These are phyloP conservation scores for Lathyrus oleraceus DNA, from an alignment of 306 rosid genomes.

Conservation along the genomic window DNA sequence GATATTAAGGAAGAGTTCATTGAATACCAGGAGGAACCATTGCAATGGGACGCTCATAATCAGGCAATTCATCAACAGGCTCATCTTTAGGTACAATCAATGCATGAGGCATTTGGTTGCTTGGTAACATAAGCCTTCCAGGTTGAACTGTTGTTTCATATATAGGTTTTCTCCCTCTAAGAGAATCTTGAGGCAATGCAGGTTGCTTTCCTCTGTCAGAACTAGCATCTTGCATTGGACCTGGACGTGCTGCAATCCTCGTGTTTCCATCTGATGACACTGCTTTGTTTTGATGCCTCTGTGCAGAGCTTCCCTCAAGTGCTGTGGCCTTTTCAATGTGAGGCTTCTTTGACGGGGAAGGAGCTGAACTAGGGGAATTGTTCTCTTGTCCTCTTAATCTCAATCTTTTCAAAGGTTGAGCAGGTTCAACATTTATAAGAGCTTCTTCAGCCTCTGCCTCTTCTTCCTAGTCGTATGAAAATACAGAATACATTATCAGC, in stretches of 20 bases:
- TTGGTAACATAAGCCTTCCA: slow-evolving; percentile 36
- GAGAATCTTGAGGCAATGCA: slow-evolving; percentile 36
- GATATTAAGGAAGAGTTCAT: slow-evolving; percentile 21
- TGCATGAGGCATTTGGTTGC: slow-evolving; percentile 36
- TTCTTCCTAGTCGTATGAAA: slow-evolving; percentile 47
- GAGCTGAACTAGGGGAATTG: slow-evolving; percentile 37
- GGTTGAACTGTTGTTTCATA: slow-evolving; percentile 39
- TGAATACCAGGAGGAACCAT: slow-evolving; percentile 63
- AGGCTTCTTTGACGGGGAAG: slow-evolving; percentile 47
- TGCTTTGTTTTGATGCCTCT: slow-evolving; percentile 38
- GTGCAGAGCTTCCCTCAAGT: slow-evolving; percentile 33
- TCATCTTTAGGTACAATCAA: slow-evolving; percentile 76
- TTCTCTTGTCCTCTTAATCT: slow-evolving; percentile 58
- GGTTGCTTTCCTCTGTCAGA: slow-evolving; percentile 74
- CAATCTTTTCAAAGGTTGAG: slow-evolving; percentile 76
- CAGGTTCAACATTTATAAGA: slow-evolving; percentile 39
- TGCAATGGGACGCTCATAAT: slow-evolving; percentile 59
- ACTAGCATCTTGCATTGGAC: slow-evolving; percentile 34
- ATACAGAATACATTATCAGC: slow-evolving; percentile 31
- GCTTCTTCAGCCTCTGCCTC: slow-evolving; percentile 57
- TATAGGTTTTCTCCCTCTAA: slow-evolving; percentile 39
- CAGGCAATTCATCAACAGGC: slow-evolving; percentile 57
- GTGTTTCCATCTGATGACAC: slow-evolving; percentile 36
- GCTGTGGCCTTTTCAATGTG: slow-evolving; percentile 44
- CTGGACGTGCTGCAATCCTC: slow-evolving; percentile 40